Percentiles rank a stretch among this genome's conserved stretches.
phyloP scores from a whole-genome alignment of 352 stramenopile species.

The Globisporangium radiosum region DNA sequence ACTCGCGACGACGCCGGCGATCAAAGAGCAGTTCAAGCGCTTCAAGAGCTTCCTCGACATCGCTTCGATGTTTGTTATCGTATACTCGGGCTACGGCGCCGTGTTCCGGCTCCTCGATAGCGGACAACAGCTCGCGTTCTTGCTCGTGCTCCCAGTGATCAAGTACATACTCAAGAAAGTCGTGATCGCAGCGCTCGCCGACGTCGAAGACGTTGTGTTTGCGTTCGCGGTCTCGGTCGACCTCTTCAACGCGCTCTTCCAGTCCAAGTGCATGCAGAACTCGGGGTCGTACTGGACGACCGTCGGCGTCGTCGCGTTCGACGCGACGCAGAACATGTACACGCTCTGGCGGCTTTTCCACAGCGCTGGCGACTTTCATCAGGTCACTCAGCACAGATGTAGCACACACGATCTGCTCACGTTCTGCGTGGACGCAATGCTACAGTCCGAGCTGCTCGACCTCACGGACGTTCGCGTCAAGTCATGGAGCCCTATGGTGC shows the following conservation, averaged over 20 bases:
- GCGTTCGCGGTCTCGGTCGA: slow-evolving; percentile 3
- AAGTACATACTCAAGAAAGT: slow-evolving; percentile 9
- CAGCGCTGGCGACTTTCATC: background rate
- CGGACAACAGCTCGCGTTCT: slow-evolving; percentile 5
- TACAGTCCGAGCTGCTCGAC: background rate
- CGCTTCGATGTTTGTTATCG: background rate
- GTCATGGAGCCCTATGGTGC: background rate
- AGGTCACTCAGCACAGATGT: background rate
- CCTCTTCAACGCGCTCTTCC: slow-evolving; percentile 13
- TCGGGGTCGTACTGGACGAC: slow-evolving; percentile 13
- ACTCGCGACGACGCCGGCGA: slow-evolving; percentile 11
- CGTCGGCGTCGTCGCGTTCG: slow-evolving; percentile 7
- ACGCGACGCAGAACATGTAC: slow-evolving; percentile 6
- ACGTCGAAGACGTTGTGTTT: slow-evolving; percentile 6
- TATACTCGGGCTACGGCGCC: slow-evolving; percentile 8
- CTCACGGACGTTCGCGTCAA: background rate
- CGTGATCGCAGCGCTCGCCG: background rate
- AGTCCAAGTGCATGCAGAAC: slow-evolving; percentile 18
- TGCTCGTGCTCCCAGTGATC: slow-evolving; percentile 10
- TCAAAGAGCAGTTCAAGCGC: slow-evolving; percentile 1
- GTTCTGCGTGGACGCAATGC: background rate
- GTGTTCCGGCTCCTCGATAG: slow-evolving; percentile 2
- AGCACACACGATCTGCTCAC: background rate
- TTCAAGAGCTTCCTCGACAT: slow-evolving; percentile 3
- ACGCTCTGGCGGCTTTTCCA: background rate